Evolutionary conservation across 2,329 filamentous ascomycete genomes (phyloP).

Genomic region (Lomentospora prolificans): DNA sequence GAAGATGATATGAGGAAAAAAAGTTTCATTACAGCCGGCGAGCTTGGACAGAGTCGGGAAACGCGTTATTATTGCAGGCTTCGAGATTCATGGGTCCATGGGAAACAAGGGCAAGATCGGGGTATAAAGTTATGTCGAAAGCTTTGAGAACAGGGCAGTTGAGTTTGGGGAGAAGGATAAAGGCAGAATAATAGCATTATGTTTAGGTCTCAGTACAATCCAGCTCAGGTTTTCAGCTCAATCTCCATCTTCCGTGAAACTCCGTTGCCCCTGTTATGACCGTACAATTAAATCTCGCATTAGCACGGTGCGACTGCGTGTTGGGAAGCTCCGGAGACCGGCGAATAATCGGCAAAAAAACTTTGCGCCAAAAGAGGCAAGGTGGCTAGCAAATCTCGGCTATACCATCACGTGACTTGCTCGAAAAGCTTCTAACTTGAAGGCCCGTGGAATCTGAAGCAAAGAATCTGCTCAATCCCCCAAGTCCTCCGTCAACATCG

Average conservation of each 20-base stretch:
- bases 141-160: too few relatives aligned
- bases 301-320: neutral
- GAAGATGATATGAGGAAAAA: neutral
- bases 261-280: neutral
- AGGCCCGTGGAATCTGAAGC: slow-evolving; percentile 21
- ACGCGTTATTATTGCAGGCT: too few relatives aligned
- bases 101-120: too few relatives aligned
- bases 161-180: too few relatives aligned
- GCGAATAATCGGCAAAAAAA: slow-evolving; percentile 13
- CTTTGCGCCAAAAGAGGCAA: slow-evolving; percentile 12
- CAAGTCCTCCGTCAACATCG: slow-evolving; percentile 38
- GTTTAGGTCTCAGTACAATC: too few relatives aligned
- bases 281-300: neutral
- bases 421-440: slow-evolving; percentile 13
- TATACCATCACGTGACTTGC: slow-evolving; percentile 13
- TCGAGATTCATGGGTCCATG: too few relatives aligned
- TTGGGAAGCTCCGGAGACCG: slow-evolving; percentile 11
- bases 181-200: too few relatives aligned
- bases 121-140: too few relatives aligned
- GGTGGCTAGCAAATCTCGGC: slow-evolving; percentile 14
- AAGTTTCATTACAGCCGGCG: too few relatives aligned
- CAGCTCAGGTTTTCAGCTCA: too few relatives aligned
- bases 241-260: too few relatives aligned
- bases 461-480: slow-evolving; percentile 36
- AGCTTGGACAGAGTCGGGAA: too few relatives aligned